phyloP scores from a whole-genome alignment of 768 basidiomycete genomes.

The Podaxis sp. region DNA sequence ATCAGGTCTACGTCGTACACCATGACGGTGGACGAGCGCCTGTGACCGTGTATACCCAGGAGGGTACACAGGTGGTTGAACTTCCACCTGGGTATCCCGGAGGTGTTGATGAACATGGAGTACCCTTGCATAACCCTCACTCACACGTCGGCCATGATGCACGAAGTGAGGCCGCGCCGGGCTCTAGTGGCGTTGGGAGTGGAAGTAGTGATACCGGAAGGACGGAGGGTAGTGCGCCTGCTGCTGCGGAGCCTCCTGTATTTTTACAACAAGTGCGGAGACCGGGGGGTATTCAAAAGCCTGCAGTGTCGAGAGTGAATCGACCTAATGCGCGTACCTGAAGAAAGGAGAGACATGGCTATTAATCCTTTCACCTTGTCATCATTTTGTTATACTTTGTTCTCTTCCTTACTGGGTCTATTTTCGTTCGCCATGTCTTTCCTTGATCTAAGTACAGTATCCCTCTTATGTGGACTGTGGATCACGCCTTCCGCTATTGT shows the following conservation, averaged over 20 bases:
- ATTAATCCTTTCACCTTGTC: background rate
- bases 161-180: conserved; percentile 20
- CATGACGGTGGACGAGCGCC: conserved; percentile 59
- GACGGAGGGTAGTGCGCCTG: conserved; percentile 18
- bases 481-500: background rate
- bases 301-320: background rate
- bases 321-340: background rate
- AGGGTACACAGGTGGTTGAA: conserved; percentile 59
- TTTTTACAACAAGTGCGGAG: conserved; percentile 25
- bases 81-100: conserved; percentile 53
- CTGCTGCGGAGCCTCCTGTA: conserved; percentile 14
- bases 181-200: conserved; percentile 14
- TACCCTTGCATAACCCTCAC: conserved; percentile 1
- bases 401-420: background rate
- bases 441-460: background rate
- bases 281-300: conserved; percentile 24
- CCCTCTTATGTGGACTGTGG: background rate
- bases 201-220: conserved; percentile 21
- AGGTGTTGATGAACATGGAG: conserved; percentile 7
- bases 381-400: background rate
- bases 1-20: conserved; percentile 57
- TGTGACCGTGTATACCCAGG: conserved; percentile 55
- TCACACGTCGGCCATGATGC: conserved; percentile 6
- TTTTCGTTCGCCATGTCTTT: background rate
- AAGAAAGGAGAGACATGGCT: background rate